phyloP scores from a whole-genome alignment of 257 asterid species.

The Forsythia viridissima region DNA sequence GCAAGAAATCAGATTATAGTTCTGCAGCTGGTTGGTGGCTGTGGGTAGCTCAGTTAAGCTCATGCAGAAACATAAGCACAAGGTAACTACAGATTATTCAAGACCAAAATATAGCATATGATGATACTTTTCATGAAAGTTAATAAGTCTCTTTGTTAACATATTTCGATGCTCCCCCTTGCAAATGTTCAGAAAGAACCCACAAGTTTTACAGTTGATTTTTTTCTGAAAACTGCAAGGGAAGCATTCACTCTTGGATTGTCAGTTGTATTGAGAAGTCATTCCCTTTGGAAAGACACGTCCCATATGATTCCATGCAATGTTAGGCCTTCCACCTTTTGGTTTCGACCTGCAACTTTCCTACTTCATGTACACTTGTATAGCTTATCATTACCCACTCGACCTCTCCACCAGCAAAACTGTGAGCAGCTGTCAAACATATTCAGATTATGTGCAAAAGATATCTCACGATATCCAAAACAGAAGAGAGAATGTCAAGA shows the following conservation, averaged over 20 bases:
- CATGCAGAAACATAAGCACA: too few relatives aligned
- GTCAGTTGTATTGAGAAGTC: constrained; percentile 25
- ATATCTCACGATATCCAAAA: constrained; percentile 27
- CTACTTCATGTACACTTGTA: constrained; percentile 22
- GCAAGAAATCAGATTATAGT: background rate
- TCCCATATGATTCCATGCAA: constrained; percentile 26
- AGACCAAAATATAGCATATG: background rate
- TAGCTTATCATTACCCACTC: constrained; percentile 22
- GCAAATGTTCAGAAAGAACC: constrained; percentile 77
- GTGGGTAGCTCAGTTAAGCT: background rate
- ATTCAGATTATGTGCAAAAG: background rate
- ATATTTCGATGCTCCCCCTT: constrained; percentile 20
- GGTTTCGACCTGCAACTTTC: constrained; percentile 50
- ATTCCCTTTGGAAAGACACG: constrained; percentile 48
- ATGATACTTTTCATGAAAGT: constrained; percentile 16
- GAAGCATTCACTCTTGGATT: constrained; percentile 20
- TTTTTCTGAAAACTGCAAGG: constrained; percentile 64
- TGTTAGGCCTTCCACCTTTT: constrained; percentile 49
- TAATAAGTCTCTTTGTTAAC: constrained; percentile 10
- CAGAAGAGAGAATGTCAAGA: constrained; percentile 29
- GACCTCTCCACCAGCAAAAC: constrained; percentile 31
- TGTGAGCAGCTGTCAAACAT: constrained; percentile 20
- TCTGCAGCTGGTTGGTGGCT: background rate
- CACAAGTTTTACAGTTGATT: constrained; percentile 53
- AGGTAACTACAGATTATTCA: background rate